Conservation (phyloP, 805 yeast species). For the Jamesozyma piceae region DNA sequence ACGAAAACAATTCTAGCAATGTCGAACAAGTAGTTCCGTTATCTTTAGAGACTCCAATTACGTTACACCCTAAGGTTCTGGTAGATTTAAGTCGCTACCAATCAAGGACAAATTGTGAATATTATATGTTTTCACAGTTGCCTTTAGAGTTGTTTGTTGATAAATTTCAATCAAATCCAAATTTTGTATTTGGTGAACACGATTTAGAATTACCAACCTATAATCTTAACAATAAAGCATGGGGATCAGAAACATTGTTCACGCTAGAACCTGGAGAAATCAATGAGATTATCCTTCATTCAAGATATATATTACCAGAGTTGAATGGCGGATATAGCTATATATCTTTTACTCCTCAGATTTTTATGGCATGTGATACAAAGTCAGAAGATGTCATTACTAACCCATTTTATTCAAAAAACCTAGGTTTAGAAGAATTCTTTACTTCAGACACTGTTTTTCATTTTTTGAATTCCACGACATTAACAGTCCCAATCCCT, state of each 20-base stretch:
- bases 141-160: slow-evolving; percentile 45
- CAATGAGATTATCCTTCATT: slow-evolving; percentile 38
- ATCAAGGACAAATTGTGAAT: slow-evolving; percentile 30
- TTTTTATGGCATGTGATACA: slow-evolving; percentile 45
- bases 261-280: slow-evolving; percentile 21
- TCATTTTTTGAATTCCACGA: slow-evolving; percentile 25
- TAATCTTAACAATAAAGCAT: slow-evolving; percentile 23
- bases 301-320: slow-evolving; percentile 41
- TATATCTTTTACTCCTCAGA: slow-evolving; percentile 31
- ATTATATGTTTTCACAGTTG: slow-evolving; percentile 36
- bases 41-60: slow-evolving; percentile 26
- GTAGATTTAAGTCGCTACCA: slow-evolving; percentile 9
- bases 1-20: not conserved
- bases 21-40: slow-evolving; percentile 3
- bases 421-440: slow-evolving; percentile 37
- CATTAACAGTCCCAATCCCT: slow-evolving; percentile 34
- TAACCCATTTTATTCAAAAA: slow-evolving; percentile 34
- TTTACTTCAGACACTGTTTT: slow-evolving; percentile 41
- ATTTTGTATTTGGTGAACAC: slow-evolving; percentile 43
- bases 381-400: slow-evolving; percentile 14
- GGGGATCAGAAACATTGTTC: slow-evolving; percentile 42
- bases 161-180: slow-evolving; percentile 41
- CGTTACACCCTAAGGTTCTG: slow-evolving; percentile 32
- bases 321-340: slow-evolving; percentile 9
- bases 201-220: slow-evolving; percentile 51